These are phyloP conservation scores for Saccharum hybrid DNA, from an alignment of 202 grass and related monocot species.

Conservation along the genomic window DNA sequence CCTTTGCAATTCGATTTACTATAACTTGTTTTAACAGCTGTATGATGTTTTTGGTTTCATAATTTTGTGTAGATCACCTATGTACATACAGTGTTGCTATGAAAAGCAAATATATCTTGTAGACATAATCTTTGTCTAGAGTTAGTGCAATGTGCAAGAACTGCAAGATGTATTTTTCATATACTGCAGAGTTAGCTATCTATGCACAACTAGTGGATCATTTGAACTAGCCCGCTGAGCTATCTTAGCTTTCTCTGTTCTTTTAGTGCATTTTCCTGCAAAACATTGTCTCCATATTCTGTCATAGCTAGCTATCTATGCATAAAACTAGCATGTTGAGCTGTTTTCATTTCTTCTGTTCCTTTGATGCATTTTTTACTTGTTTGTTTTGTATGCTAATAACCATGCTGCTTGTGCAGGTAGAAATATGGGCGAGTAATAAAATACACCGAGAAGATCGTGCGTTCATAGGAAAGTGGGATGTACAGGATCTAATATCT, in stretches of 20 bases:
- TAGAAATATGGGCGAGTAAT: conserved; percentile 97
- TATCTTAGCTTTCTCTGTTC: background rate
- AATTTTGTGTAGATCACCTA: conserved; percentile 9
- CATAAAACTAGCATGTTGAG: conserved; percentile 5
- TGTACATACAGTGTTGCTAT: conserved; percentile 7
- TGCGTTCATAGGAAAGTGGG: conserved; percentile 92
- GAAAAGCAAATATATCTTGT: conserved; percentile 30
- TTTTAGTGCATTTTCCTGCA: conserved; percentile 5
- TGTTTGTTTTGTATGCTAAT: conserved; percentile 35
- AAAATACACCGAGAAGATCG: conserved; percentile 79
- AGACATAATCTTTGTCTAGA: conserved; percentile 25
- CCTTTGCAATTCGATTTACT: background rate
- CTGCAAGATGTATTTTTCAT: conserved; percentile 11
- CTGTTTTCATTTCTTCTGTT: conserved; percentile 32
- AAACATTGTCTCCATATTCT: conserved; percentile 15
- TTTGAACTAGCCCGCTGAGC: background rate
- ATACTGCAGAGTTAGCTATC: background rate
- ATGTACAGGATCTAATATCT: conserved; percentile 64
- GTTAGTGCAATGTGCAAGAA: conserved; percentile 23
- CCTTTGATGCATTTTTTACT: conserved; percentile 38
- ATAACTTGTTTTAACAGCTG: background rate
- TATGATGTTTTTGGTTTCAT: conserved; percentile 14
- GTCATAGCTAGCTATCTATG: background rate
- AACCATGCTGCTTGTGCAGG: conserved; percentile 56
- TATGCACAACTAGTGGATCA: conserved; percentile 3